Evolutionary conservation across 164 flowering plant species (phyloP).

Genomic region (Kingdonia uniflora): DNA sequence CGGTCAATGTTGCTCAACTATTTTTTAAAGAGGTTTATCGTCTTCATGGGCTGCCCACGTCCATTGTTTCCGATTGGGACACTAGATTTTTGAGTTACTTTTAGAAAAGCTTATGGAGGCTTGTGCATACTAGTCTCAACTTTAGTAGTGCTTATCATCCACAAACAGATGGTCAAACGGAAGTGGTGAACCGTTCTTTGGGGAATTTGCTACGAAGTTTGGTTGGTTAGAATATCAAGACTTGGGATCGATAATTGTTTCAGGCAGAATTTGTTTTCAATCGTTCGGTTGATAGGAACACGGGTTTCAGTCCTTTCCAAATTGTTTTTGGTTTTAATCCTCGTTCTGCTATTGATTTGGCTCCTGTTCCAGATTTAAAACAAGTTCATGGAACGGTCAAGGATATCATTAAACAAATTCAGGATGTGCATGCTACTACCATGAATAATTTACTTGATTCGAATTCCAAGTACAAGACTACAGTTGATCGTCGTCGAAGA

Average conservation of each 20-base stretch:
- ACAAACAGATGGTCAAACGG: background rate
- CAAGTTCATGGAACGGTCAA: no score
- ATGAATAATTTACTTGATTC: no score
- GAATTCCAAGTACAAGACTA: background rate
- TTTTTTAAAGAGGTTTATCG: background rate
- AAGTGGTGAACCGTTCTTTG: background rate
- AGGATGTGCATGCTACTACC: no score
- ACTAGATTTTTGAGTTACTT: background rate
- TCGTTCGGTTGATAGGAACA: background rate
- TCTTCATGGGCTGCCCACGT: background rate
- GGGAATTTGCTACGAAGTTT: background rate
- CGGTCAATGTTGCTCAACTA: background rate
- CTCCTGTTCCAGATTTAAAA: background rate
- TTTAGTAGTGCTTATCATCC: conserved; percentile 2
- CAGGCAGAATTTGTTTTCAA: background rate
- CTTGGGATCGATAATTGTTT: background rate
- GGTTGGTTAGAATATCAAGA: background rate
- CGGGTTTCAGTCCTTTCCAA: background rate
- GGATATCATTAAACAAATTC: no score
- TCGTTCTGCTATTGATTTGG: background rate
- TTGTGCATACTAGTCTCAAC: background rate
- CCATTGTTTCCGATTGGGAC: background rate
- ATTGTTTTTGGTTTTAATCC: background rate
- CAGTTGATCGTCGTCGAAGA: background rate
- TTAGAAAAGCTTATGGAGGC: background rate